Percentiles rank a stretch among this genome's conserved stretches.
Evolutionary conservation across 2,329 filamentous ascomycete species (phyloP).

Genomic region (Fusarium hainanense): DNA sequence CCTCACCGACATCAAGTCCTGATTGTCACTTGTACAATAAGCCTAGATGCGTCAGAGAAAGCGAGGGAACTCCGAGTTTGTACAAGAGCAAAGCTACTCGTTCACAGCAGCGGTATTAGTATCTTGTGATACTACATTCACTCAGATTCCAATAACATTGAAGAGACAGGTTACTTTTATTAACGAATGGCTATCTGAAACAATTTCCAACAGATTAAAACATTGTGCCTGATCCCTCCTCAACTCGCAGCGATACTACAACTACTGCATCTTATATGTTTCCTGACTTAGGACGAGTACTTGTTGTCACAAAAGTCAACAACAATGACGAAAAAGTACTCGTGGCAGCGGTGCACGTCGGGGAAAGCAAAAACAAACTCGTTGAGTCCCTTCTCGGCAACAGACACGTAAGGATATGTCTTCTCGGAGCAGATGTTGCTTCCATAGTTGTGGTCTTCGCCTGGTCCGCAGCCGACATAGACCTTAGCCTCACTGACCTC

Average conservation of each 20-base stretch:
- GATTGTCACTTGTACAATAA: too few species aligned
- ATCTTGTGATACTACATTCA: background rate
- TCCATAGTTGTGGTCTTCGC: background rate
- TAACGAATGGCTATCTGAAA: slow-evolving; percentile 37
- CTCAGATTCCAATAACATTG: background rate
- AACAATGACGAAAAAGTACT: slow-evolving; percentile 42
- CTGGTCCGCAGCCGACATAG: background rate
- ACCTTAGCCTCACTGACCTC: slow-evolving; percentile 9
- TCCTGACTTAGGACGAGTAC: slow-evolving; percentile 5
- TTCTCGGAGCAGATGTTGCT: slow-evolving; percentile 3
- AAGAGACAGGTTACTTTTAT: slow-evolving; percentile 34
- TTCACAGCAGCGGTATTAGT: too few species aligned
- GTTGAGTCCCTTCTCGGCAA: slow-evolving; percentile 13
- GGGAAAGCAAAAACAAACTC: slow-evolving; percentile 5
- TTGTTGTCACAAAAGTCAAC: slow-evolving; percentile 41
- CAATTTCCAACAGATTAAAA: slow-evolving; percentile 17
- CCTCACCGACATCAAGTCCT: too few species aligned
- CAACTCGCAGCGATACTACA: background rate
- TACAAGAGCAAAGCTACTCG: too few species aligned
- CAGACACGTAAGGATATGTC: slow-evolving; percentile 10
- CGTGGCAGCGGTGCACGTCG: slow-evolving; percentile 32
- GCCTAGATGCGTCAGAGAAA: background rate
- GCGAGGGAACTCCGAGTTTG: too few species aligned
- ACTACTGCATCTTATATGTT: background rate
- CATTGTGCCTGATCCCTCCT: slow-evolving; percentile 30